These are phyloP conservation scores for Neurospora intermedia DNA, from an alignment of 495 filamentous ascomycete genomes.

Conservation along the genomic window DNA sequence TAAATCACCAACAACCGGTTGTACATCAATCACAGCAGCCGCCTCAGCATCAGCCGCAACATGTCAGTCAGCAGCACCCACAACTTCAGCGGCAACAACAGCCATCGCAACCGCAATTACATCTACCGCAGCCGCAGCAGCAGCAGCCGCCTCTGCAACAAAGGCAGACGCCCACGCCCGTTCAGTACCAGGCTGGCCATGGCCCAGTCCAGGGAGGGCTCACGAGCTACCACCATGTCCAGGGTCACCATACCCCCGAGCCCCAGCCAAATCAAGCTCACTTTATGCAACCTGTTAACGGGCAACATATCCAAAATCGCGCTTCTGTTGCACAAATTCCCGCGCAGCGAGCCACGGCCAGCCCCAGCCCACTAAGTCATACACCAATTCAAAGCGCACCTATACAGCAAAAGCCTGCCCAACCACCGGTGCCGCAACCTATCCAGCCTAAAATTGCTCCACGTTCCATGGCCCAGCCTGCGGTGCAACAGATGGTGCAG, in stretches of 20 bases:
- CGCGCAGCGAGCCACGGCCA: conserved; percentile 5
- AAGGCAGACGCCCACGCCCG: conserved; percentile 4
- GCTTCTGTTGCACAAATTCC: conserved; percentile 5
- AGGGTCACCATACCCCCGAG: conserved; percentile 4
- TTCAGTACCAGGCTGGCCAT: conserved; percentile 5
- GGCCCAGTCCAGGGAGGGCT: not conserved
- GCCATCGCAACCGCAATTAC: conserved; percentile 12
- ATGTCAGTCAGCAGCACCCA: conserved; percentile 22
- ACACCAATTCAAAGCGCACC: conserved; percentile 15
- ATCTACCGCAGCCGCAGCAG: conserved; percentile 7
- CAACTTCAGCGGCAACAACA: conserved; percentile 15
- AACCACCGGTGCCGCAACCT: conserved; percentile 15
- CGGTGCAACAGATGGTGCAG: not conserved
- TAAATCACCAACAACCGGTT: conserved; percentile 5
- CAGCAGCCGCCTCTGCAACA: not conserved
- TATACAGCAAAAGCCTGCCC: conserved; percentile 23
- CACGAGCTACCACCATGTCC: conserved; percentile 6
- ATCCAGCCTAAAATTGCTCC: not conserved
- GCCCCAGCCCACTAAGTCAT: conserved; percentile 5
- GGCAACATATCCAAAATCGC: conserved; percentile 8
- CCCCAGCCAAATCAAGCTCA: conserved; percentile 9
- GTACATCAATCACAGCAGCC: not conserved
- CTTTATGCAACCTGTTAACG: conserved; percentile 6
- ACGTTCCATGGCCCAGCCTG: not conserved
- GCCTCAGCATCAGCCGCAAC: conserved; percentile 22